Base-by-base conservation (phyloP, 2,329 filamentous ascomycete species). In the Xylaria sp. region DNA sequence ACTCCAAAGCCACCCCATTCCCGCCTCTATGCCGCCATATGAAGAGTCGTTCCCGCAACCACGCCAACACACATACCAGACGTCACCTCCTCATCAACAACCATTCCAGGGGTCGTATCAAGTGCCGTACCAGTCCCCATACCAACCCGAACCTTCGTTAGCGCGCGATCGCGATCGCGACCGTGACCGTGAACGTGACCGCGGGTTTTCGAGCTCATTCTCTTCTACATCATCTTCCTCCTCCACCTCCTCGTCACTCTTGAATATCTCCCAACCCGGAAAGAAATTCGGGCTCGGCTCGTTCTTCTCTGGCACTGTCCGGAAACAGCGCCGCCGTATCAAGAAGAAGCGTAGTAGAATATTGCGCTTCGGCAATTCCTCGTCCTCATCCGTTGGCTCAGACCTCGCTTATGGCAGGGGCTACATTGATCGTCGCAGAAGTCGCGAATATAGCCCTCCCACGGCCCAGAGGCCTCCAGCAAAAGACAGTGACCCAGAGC, bases 361-460 rank as follows among this genome's bases (percentile, higher is more conserved):
- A 62, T 83, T 90, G 50, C 86, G 84, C 65, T 85, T 89, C 73
- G 83, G 82, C 63, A 91, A 90, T 74, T 90, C 87, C 1, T 92
- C 90, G 1, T 90, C 88, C 1, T 91, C 89, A 0, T 91, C 89
- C 0, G 83, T 91, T 63, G 89, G 91, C 78, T 88, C 86, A 23
- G 91, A 93, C 75, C 80, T 92, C 69, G 90, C 90, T 10, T 92
- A 92, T 76, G 90, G 90, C 10, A 84, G 81, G 63, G 90, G 88
- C 18, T 90, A 86, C 71, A 81, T 87, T 55, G 84, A 84, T 69
- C 73, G 76, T 25, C 72, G 74, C 32, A 76, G 76, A 69, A 81
- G 78, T 65, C 80, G 79, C 50, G 74, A 77, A 47, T 72, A 75
- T 40, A 79, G 76, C 29, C 77, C 79, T 12, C 71, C 74, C 27